Evolutionary conservation across 1,284 basidiomycete genomes (phyloP), one percentile per base, ranked within the genome.

Genomic region (Leccinum fallax): DNA sequence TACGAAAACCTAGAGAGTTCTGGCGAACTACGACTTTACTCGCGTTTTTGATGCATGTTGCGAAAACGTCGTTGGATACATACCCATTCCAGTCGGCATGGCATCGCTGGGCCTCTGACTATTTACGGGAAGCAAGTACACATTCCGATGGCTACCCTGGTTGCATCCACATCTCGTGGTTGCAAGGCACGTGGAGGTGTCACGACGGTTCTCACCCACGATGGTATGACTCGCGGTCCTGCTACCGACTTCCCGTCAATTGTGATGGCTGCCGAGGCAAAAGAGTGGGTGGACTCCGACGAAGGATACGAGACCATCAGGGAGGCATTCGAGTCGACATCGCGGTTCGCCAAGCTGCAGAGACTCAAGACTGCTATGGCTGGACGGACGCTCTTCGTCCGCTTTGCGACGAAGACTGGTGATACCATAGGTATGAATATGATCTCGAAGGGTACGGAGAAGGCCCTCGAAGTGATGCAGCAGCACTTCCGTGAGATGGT

Each of bases 391-490:
- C 81, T 99, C 46, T 99, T 91, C 75, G 90, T 98, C n/a, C 87
- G 97, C 55, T 98, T 99, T 73, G 93, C 93, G 54, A 98, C 95
- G 63, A 90, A 84, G 58, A 99, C 97, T 0, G 97, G 97, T 60
- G 97, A 99, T 74, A 97, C 97, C 32, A 99, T 99, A 97, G 97
- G 97, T 36, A 99, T 99, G 97, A 99, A 99, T 83, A 99, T 99
- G 97, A 94, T 95, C 73, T 92, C 90, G 26, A 97, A 97, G 79
- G 95, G 95, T 6, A 95, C 93, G 9, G 97, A 99, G 80, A 94
- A 94, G 78, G 94, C 95, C 21, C 85, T 99, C 19, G 92, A 92
- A 71, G 84, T 84, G 36, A 86, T 99, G 83, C 83, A 85, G 67
- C 82, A 84, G 65, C 79, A 89, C 72, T 99, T 95, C 83, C 97